Base-by-base conservation (phyloP, 371 early-diverging fungal species). In the Chytridium lagenaria region DNA sequence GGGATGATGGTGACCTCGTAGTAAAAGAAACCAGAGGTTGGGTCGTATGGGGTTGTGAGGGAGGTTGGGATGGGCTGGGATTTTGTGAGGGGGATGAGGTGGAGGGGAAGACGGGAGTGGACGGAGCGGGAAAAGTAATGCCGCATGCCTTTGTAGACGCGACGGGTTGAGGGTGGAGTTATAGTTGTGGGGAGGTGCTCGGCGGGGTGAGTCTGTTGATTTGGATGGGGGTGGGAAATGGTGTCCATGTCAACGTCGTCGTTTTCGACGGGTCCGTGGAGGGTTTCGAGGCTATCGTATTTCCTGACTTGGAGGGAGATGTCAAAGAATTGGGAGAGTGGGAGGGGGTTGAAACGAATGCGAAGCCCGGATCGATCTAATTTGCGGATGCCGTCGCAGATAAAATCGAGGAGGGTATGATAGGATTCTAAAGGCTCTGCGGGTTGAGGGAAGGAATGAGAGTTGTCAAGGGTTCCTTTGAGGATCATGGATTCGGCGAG, bases 71-170 rank as follows among this genome's bases (percentile, higher is more conserved):
- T 30, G 51, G 10, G 33, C 2, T 7, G 51, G 7, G 38, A 28
- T 37, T 3, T 12, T 66, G 44, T 16, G 19, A 40, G 2, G 49
- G 40, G 68, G 10, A 49, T 15, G 5, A 68, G 7, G 22, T 51
- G 68, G 5, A 68, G 31, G 3, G 68, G 68, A 22, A 68, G 37
- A 50, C 52, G 10, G 16, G 68, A 68, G 30, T 68, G 52, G 7
- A 51, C 52, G 52, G 51, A 68, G 7, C 68, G 50, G 19, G 31
- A 5, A 51, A 68, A 68, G 30, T 49, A 49, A 15, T 49, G 33
- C 16, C 68, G 68, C 68, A 49, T 49, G 50, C 68, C 66, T 28
- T 66, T 66, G 49, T 66, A 66, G 15, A 66, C 49, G 16, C 3
- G 3, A 10, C 63, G 19, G 2, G 63, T 3, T 16, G 3, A 15